Evolutionary conservation across 1,284 basidiomycete genomes (phyloP), one percentile per base, ranked within the genome.

Genomic region (Pseudozyma sp.): DNA sequence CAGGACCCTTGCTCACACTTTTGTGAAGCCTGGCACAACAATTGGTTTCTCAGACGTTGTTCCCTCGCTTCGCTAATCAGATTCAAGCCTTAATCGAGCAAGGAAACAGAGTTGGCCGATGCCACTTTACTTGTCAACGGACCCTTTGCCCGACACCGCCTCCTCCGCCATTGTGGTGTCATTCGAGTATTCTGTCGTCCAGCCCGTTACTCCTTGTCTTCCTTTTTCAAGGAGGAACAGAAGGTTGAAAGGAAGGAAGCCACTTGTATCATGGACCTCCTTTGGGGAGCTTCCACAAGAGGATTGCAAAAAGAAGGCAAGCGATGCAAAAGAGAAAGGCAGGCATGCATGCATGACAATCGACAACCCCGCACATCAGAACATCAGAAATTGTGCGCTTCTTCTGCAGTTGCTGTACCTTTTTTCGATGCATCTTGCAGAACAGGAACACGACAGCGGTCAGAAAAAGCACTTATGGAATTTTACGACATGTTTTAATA

Each of bases 331-430:
- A 45, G 19, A 45, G 44, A 45, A 19, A 45, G 19, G 44, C 43
- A 39, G 9, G 43, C 44, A 45, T 45, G 44, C 44, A 45, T 19
- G 44, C 44, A 49, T 49, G 48, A 18, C 12, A 42, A n/a, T 42
- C 40, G n/a, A 42, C 12, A 49, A 35, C 52, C 42, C 40, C 39
- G 40, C 52, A 44, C 42, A 8, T 45, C 14, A 36, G 16, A 13
- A 16, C 2, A 16, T 45, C 11, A 13, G 4, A n/a, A 11, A n/a
- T 16, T 18, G 16, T 45, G n/a, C 11, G 44, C 18, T n/a, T 18
- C 43, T 44, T 45, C 18, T 40, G 11, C 3, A n/a, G 16, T 40
- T 40, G 39, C 16, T 14, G 40, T 19, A 51, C 34, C 50, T 51
- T 38, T 51, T 51, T 11, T 51, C 16, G 2, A n/a, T 14, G 16